phyloP scores from a whole-genome alignment of 2,329 filamentous ascomycete genomes.

The Botrytis porri region DNA sequence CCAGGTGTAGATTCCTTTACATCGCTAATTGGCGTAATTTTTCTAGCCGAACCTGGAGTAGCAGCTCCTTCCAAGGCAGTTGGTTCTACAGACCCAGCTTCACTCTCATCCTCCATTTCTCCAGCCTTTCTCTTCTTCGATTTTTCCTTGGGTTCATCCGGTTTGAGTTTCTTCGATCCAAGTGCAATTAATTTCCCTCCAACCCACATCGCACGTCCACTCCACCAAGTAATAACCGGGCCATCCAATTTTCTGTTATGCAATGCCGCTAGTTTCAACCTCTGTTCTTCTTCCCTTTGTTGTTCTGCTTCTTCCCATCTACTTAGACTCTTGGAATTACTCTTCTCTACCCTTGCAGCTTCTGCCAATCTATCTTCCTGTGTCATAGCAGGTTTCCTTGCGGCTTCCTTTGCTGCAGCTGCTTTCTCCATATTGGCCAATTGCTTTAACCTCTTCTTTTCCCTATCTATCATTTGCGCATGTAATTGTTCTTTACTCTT shows the following conservation, averaged over 20 bases:
- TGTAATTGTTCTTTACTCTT: constrained; percentile 56
- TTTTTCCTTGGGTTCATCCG: constrained; percentile 57
- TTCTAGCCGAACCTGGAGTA: neutral
- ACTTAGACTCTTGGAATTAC: constrained; percentile 86
- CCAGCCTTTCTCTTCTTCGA: constrained; percentile 51
- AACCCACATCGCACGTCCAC: constrained; percentile 80
- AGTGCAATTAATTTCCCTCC: constrained; percentile 71
- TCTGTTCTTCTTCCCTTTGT: constrained; percentile 78
- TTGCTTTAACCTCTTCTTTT: constrained; percentile 68
- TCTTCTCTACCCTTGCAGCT: constrained; percentile 77
- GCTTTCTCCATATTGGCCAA: constrained; percentile 62
- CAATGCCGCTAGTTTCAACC: constrained; percentile 79
- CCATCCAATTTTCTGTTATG: constrained; percentile 84
- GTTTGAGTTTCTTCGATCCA: constrained; percentile 57
- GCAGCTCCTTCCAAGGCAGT: neutral
- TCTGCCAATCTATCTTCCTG: constrained; percentile 82
- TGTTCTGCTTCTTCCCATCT: constrained; percentile 93
- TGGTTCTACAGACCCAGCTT: constrained; percentile 13
- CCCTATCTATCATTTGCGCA: constrained; percentile 70
- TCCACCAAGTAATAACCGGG: constrained; percentile 89
- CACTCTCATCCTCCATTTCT: constrained; percentile 44
- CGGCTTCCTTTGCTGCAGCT: constrained; percentile 63
- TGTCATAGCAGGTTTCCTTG: constrained; percentile 77
- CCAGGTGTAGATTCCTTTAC: neutral
- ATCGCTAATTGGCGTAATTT: neutral